Conservation (phyloP, 179 eudicot genomes). For the Beta lomatogona region DNA sequence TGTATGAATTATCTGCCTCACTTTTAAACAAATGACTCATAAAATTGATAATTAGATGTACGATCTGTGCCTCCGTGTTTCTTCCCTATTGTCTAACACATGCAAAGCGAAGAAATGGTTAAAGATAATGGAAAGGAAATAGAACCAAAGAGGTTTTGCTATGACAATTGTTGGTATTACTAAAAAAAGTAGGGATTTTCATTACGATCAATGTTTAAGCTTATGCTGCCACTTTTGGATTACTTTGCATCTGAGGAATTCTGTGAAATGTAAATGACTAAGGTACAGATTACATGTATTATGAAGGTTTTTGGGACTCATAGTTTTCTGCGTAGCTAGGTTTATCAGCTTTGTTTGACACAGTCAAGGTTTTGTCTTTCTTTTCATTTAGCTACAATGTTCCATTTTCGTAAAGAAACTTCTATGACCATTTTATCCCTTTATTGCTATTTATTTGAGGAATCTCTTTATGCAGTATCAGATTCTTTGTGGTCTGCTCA, state of each 20-base stretch:
- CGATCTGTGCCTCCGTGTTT: too few species aligned
- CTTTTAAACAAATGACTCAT: neutral
- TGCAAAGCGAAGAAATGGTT: neutral
- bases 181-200: too few species aligned
- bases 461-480: slow-evolving; percentile 59
- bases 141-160: neutral
- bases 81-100: neutral
- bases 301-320: neutral
- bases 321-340: neutral
- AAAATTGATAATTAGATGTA: too few species aligned
- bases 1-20: neutral
- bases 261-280: neutral
- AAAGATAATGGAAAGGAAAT: neutral
- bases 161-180: neutral
- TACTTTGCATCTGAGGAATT: neutral
- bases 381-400: neutral
- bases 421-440: neutral
- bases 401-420: neutral
- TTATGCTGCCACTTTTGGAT: neutral
- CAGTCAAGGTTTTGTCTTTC: neutral
- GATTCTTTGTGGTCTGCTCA: slow-evolving; percentile 72
- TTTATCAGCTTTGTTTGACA: neutral
- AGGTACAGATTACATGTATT: neutral
- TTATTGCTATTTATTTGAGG: slow-evolving; percentile 16
- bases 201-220: neutral